These are phyloP conservation scores for Debaryomycetaceae sp. DNA, from an alignment of 1,139 yeast genomes.

Conservation along the genomic window DNA sequence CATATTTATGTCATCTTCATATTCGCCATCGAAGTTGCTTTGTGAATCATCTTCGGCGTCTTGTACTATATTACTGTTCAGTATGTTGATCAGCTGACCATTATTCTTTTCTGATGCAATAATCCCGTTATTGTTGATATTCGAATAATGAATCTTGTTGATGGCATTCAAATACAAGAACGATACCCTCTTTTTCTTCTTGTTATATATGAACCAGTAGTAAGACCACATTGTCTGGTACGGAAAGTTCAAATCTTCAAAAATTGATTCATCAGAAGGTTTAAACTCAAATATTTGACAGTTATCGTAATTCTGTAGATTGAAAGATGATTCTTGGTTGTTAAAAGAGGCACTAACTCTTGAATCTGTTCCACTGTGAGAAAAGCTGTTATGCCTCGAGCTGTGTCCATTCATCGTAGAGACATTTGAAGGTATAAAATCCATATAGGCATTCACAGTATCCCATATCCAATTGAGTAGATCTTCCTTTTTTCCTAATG, in stretches of 20 bases:
- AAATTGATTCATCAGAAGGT: conserved; percentile 76
- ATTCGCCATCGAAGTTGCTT: conserved; percentile 19
- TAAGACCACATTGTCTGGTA: conserved; percentile 85
- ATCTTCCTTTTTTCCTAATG: conserved; percentile 64
- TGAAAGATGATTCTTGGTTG: conserved; percentile 10
- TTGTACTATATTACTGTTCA: conserved; percentile 16
- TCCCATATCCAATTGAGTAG: conserved; percentile 79
- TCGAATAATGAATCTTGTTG: conserved; percentile 38
- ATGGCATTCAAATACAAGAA: conserved; percentile 60
- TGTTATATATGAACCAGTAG: conserved; percentile 91
- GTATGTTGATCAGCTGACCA: conserved; percentile 15
- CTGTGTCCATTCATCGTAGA: conserved; percentile 16
- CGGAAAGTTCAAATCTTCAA: conserved; percentile 61
- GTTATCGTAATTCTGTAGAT: conserved; percentile 31
- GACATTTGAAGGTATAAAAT: conserved; percentile 43
- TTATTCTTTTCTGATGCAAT: conserved; percentile 13
- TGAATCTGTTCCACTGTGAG: conserved; percentile 6
- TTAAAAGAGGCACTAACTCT: conserved; percentile 7
- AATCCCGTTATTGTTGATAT: conserved; percentile 23
- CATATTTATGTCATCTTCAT: conserved; percentile 28
- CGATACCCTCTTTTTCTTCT: conserved; percentile 86
- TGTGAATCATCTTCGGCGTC: conserved; percentile 21
- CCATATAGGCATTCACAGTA: conserved; percentile 79
- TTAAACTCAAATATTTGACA: conserved; percentile 76
- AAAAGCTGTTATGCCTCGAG: conserved; percentile 26